These are phyloP conservation scores for Boletus vermiculosoides DNA, from an alignment of 768 basidiomycete species.

Conservation along the genomic window DNA sequence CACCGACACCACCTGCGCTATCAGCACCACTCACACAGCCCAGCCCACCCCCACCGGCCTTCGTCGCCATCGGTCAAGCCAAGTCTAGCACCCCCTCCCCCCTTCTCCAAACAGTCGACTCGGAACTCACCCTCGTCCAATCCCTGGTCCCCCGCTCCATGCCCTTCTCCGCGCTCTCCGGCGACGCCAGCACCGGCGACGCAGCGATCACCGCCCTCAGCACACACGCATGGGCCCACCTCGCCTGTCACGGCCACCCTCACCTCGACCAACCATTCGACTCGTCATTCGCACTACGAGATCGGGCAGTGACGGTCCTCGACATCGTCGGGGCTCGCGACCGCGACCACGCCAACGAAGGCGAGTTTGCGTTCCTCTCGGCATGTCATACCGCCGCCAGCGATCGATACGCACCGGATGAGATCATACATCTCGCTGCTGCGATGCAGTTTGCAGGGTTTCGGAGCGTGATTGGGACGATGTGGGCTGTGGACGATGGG, in stretches of 20 bases:
- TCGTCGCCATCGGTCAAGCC: constrained; percentile 25
- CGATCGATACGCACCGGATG: constrained; percentile 27
- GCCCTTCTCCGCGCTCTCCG: constrained; percentile 12
- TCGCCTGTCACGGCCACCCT: constrained; percentile 34
- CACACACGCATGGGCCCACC: constrained; percentile 28
- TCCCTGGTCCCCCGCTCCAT: constrained; percentile 17
- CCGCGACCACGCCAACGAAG: background rate
- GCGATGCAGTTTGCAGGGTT: constrained; percentile 38
- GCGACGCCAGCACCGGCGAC: constrained; percentile 11
- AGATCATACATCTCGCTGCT: constrained; percentile 35
- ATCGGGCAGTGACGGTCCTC: constrained; percentile 22
- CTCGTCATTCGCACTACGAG: constrained; percentile 26
- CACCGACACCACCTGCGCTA: too few relatives aligned
- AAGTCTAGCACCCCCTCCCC: background rate
- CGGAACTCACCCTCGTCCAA: constrained; percentile 22
- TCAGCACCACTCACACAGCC: too few relatives aligned
- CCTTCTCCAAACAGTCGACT: constrained; percentile 15
- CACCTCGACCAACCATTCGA: constrained; percentile 23
- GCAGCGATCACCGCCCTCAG: constrained; percentile 15
- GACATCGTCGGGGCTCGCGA: constrained; percentile 19
- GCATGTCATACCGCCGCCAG: constrained; percentile 34
- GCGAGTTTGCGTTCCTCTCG: constrained; percentile 35
- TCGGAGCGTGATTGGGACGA: constrained; percentile 35
- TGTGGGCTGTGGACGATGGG: constrained; percentile 33
- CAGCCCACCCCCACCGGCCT: constrained; percentile 4